Conservation (phyloP, 1,284 basidiomycete genomes). For the Neonothopanus nambi region DNA sequence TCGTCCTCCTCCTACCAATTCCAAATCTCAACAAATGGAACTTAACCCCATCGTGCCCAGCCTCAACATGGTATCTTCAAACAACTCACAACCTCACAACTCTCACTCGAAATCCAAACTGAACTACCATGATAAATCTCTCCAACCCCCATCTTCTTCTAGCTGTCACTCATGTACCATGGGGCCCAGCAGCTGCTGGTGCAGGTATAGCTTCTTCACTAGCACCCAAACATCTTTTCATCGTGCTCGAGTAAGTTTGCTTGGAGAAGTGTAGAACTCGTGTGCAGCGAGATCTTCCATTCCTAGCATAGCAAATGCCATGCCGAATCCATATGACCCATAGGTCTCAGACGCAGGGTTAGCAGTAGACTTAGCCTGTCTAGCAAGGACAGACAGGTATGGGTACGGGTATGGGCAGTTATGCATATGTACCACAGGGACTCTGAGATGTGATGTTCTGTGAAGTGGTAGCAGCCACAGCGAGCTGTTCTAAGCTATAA, state of each 20-base stretch:
- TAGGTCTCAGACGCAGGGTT: no score
- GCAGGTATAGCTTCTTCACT: constrained; percentile 43
- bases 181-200: constrained; percentile 34
- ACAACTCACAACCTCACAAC: no score
- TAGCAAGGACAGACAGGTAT: no score
- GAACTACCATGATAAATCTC: constrained; percentile 31
- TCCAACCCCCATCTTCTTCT: constrained; percentile 82
- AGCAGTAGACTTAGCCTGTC: no score
- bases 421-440: no score
- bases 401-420: no score
- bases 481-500: no score
- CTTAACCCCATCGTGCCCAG: constrained; percentile 16
- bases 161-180: constrained; percentile 76
- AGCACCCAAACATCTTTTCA: constrained; percentile 78
- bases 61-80: constrained; percentile 30
- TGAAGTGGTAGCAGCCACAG: no score
- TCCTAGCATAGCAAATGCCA: no score
- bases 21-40: background rate
- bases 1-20: constrained; percentile 5
- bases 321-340: no score
- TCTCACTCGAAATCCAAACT: constrained; percentile 42
- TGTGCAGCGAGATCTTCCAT: no score
- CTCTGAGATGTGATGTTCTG: no score
- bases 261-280: constrained; percentile 94
- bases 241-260: constrained; percentile 92